phyloP scores from a whole-genome alignment of 1,284 basidiomycete species.

The Cutaneotrichosporon sp. region DNA sequence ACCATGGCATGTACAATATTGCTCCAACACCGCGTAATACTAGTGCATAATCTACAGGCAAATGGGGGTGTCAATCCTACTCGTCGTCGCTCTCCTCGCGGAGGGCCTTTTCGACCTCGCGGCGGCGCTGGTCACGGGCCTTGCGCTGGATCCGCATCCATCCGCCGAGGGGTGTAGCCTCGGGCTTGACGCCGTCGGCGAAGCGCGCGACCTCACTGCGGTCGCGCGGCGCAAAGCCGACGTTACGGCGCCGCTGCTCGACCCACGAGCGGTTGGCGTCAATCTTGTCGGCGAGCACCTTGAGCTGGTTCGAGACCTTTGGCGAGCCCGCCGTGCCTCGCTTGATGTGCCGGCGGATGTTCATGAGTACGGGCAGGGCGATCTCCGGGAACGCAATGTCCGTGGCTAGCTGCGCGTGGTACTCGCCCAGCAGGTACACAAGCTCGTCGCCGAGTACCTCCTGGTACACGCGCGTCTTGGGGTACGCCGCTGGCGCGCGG shows the following conservation, averaged over 20 bases:
- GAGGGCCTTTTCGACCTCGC: slow-evolving; percentile 54
- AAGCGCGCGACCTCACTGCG: slow-evolving; percentile 66
- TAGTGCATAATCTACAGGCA: not conserved
- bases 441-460: slow-evolving; percentile 81
- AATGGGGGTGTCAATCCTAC: not conserved
- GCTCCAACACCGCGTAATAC: not conserved
- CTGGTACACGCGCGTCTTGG: slow-evolving; percentile 79
- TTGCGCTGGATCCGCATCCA: slow-evolving; percentile 76
- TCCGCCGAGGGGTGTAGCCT: slow-evolving; percentile 70
- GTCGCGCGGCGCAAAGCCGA: slow-evolving; percentile 65
- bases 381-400: slow-evolving; percentile 93
- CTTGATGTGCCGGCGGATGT: slow-evolving; percentile 67
- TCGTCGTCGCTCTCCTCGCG: slow-evolving; percentile 27
- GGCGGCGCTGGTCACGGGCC: slow-evolving; percentile 66
- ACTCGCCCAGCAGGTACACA: slow-evolving; percentile 72
- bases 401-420: slow-evolving; percentile 57
- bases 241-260: slow-evolving; percentile 60
- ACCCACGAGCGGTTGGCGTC: slow-evolving; percentile 78
- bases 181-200: slow-evolving; percentile 59
- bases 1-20: not conserved
- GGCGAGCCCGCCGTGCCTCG: slow-evolving; percentile 50
- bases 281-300: slow-evolving; percentile 72
- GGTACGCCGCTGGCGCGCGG: slow-evolving; percentile 80
- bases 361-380: slow-evolving; percentile 72
- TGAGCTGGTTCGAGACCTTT: slow-evolving; percentile 53